These are phyloP conservation scores for Cutaneotrichosporon sp. DNA, from an alignment of 1,284 basidiomycete species.

Conservation along the genomic window DNA sequence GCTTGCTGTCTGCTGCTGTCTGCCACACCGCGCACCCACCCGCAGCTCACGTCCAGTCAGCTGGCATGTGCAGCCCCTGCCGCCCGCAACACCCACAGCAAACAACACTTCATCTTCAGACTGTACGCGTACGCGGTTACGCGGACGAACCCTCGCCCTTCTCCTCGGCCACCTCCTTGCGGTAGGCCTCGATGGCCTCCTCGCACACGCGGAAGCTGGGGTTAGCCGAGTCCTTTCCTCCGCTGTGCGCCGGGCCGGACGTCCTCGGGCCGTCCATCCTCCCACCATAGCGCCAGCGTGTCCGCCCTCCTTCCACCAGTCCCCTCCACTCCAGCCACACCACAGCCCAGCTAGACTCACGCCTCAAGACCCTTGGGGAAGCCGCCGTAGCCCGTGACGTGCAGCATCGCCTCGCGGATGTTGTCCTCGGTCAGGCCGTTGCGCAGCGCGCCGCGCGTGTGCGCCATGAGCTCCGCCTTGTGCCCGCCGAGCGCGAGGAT, in stretches of 20 bases:
- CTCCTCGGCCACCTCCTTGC: constrained; percentile 17
- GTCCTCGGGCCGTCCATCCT: no score
- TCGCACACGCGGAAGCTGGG: constrained; percentile 22
- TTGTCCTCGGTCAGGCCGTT: constrained; percentile 27
- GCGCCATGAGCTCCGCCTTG: constrained; percentile 23
- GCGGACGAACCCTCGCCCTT: not conserved
- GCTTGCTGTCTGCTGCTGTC: no score
- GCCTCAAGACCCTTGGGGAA: constrained; percentile 28
- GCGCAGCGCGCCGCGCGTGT: constrained; percentile 24
- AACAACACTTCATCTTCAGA: constrained; percentile 1
- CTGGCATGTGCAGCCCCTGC: not conserved
- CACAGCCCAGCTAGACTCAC: constrained; percentile 15
- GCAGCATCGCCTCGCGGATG: constrained; percentile 27
- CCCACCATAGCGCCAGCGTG: no score
- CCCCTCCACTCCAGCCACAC: not conserved
- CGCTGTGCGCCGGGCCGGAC: no score
- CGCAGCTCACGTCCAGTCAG: not conserved
- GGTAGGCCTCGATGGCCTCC: constrained; percentile 18
- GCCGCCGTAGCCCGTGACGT: constrained; percentile 27
- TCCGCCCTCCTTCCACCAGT: not conserved
- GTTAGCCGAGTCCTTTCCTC: not conserved
- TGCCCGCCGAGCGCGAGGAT: constrained; percentile 27
- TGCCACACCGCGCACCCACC: not conserved
- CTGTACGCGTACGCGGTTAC: not conserved
- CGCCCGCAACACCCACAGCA: not conserved